Conservation (phyloP, 306 rosid species). For the Begonia loranthoides region DNA sequence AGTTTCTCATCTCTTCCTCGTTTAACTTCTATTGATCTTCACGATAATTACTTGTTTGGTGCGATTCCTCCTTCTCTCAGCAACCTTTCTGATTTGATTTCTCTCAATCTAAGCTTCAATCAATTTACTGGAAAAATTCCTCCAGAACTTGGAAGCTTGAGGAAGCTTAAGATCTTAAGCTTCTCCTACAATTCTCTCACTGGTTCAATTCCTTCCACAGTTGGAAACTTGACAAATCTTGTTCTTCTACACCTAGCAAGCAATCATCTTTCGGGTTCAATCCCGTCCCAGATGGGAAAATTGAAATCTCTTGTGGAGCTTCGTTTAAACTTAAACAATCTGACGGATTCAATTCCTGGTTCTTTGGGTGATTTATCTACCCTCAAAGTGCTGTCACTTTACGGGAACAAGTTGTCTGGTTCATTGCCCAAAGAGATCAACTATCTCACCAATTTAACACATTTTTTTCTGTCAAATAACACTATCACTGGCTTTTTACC, state of each 20-base stretch:
- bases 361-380: slow-evolving; percentile 8
- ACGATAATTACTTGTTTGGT: slow-evolving; percentile 3
- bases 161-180: slow-evolving; percentile 12
- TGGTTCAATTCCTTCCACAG: slow-evolving; percentile 18
- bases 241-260: slow-evolving; percentile 6
- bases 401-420: slow-evolving; percentile 24
- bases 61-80: slow-evolving; percentile 3
- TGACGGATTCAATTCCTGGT: slow-evolving; percentile 18
- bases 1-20: slow-evolving; percentile 10
- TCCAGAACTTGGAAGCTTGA: slow-evolving; percentile 18
- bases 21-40: slow-evolving; percentile 9
- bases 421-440: slow-evolving; percentile 16
- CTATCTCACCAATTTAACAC: slow-evolving; percentile 18
- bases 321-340: slow-evolving; percentile 8
- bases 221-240: slow-evolving; percentile 11
- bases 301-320: slow-evolving; percentile 9
- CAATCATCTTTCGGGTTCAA: slow-evolving; percentile 23
- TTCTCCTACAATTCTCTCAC: slow-evolving; percentile 23
- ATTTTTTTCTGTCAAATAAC: slow-evolving; percentile 18
- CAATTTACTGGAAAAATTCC: slow-evolving; percentile 6
- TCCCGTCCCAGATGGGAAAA: slow-evolving; percentile 18
- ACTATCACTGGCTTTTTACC: slow-evolving; percentile 23
- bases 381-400: slow-evolving; percentile 11
- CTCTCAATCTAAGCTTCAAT: slow-evolving; percentile 9
- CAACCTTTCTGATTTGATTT: slow-evolving; percentile 1